Conservation (phyloP, 768 basidiomycete species). For the Rossbeevera mucosa region DNA sequence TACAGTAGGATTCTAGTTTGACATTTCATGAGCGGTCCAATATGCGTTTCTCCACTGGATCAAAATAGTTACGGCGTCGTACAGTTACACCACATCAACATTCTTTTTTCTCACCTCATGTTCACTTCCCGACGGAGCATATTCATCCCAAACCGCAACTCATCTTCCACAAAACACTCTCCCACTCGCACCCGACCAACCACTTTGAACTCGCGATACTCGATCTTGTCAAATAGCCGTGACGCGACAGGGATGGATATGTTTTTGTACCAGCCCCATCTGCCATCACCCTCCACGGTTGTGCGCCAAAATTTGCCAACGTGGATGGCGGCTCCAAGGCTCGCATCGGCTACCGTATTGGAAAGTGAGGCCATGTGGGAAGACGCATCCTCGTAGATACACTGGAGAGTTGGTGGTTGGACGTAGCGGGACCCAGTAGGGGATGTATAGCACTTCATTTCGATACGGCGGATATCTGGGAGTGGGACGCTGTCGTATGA, state of each 20-base stretch:
- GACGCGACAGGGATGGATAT: constrained; percentile 48
- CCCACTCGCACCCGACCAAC: constrained; percentile 35
- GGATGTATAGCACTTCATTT: constrained; percentile 20
- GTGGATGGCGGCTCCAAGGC: constrained; percentile 16
- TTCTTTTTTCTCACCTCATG: constrained; percentile 16
- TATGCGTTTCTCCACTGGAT: too few species aligned
- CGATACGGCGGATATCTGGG: constrained; percentile 13
- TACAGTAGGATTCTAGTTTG: too few species aligned
- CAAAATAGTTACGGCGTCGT: too few species aligned
- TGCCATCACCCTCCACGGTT: constrained; percentile 11
- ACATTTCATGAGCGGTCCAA: too few species aligned
- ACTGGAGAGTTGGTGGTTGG: constrained; percentile 6
- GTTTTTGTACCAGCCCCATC: constrained; percentile 33
- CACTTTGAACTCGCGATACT: constrained; percentile 42
- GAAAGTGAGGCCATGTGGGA: neutral
- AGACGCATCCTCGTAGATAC: constrained; percentile 15
- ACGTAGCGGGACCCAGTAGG: constrained; percentile 4
- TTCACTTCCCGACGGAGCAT: constrained; percentile 40
- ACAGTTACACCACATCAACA: neutral
- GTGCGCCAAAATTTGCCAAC: constrained; percentile 21
- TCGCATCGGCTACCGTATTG: neutral
- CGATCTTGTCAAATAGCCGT: constrained; percentile 42
- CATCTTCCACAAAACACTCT: constrained; percentile 21
- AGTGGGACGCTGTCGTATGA: constrained; percentile 6
- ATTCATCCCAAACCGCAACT: constrained; percentile 38